Percentiles rank a stretch among this genome's conserved stretches.
Evolutionary conservation across 768 basidiomycete species (phyloP).

Genomic region (Obba rivulosa): DNA sequence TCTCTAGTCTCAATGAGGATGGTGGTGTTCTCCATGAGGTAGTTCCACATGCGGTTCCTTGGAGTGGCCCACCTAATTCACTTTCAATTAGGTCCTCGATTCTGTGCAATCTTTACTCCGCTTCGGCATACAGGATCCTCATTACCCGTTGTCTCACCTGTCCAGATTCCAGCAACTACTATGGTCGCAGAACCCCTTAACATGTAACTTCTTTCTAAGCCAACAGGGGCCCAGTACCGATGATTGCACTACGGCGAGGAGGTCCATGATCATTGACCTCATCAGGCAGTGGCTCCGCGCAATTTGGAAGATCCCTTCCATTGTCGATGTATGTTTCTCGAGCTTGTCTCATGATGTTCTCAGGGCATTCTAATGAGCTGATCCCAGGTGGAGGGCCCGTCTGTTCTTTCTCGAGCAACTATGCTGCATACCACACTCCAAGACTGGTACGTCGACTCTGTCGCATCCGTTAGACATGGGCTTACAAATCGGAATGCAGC

Average conservation of each 20-base stretch:
- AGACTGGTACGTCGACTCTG: slow-evolving; percentile 11
- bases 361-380: not conserved
- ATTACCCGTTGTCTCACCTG: slow-evolving; percentile 32
- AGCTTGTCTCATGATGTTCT: not conserved
- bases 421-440: slow-evolving; percentile 11
- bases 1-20: not conserved
- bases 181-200: slow-evolving; percentile 30
- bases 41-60: not conserved
- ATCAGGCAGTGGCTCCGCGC: slow-evolving; percentile 47
- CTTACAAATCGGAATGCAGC: not conserved
- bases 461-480: not conserved
- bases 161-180: slow-evolving; percentile 51
- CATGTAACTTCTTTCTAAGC: not conserved
- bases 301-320: slow-evolving; percentile 33
- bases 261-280: slow-evolving; percentile 26
- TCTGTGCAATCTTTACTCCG: not conserved
- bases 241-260: slow-evolving; percentile 5
- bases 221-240: slow-evolving; percentile 21
- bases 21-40: not conserved
- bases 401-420: slow-evolving; percentile 13
- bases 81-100: not conserved
- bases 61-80: not conserved
- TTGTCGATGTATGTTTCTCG: not conserved
- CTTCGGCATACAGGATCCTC: too few relatives aligned
- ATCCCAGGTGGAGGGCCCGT: slow-evolving; percentile 11